These are phyloP conservation scores for Ceratobasidium sp. DNA, from an alignment of 1,284 basidiomycete species.

Conservation along the genomic window DNA sequence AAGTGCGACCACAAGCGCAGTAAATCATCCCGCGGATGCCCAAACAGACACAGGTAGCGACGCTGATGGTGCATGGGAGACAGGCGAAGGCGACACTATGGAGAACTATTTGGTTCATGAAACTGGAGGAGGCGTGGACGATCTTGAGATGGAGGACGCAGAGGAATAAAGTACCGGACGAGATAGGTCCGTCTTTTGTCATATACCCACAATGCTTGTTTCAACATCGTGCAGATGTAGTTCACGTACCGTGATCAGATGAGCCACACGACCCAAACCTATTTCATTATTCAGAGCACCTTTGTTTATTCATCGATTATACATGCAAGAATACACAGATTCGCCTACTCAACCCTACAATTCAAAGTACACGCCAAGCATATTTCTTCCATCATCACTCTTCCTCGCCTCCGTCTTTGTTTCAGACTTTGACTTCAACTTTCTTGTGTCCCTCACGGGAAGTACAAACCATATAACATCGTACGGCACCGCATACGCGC, in stretches of 20 bases:
- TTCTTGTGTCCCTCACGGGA: conserved; percentile 14
- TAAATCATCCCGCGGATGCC: conserved; percentile 58
- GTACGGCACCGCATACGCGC: conserved; percentile 26
- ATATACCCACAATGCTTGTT: neutral
- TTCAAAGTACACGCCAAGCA: conserved; percentile 17
- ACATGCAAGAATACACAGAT: neutral
- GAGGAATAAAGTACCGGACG: conserved; percentile 3
- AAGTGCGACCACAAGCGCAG: neutral
- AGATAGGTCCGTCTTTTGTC: neutral
- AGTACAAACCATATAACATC: conserved; percentile 33
- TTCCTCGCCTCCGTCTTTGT: neutral
- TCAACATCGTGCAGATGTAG: neutral
- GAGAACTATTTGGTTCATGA: conserved; percentile 36
- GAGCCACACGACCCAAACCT: neutral
- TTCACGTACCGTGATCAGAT: neutral
- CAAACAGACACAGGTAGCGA: conserved; percentile 76
- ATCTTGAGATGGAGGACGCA: conserved; percentile 40
- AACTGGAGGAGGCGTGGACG: conserved; percentile 23
- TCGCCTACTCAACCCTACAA: neutral
- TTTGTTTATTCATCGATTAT: neutral
- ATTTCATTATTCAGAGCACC: neutral
- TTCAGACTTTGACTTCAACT: neutral
- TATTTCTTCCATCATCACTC: conserved; percentile 8
- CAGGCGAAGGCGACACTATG: conserved; percentile 23
- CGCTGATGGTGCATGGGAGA: conserved; percentile 37